Conservation (phyloP, 2,329 filamentous ascomycete genomes). For the Paecilomyces sp. region DNA sequence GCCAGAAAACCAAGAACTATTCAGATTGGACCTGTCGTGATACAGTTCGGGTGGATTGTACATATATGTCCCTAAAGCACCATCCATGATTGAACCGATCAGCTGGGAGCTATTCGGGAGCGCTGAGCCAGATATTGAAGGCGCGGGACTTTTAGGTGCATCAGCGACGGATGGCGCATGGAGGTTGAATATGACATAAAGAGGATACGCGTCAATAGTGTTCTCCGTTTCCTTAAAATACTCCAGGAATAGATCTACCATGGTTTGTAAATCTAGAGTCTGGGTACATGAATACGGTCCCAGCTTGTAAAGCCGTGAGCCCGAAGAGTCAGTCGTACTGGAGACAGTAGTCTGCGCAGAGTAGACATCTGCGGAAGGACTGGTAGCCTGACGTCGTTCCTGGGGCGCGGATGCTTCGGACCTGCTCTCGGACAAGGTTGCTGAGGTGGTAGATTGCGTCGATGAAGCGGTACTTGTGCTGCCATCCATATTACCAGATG, state of each 20-base stretch:
- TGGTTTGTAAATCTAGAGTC: constrained; percentile 42
- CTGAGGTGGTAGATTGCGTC: neutral
- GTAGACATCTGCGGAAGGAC: neutral
- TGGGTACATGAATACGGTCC: constrained; percentile 52
- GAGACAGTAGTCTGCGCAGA: neutral
- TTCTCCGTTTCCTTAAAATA: constrained; percentile 49
- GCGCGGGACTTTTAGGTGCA: constrained; percentile 35
- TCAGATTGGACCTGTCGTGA: constrained; percentile 49
- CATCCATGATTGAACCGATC: constrained; percentile 42
- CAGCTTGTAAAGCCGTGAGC: constrained; percentile 35
- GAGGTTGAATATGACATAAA: constrained; percentile 51
- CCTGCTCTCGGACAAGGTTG: neutral
- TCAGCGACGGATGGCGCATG: constrained; percentile 46
- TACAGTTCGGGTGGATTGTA: constrained; percentile 48
- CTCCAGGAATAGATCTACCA: constrained; percentile 45
- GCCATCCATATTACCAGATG: constrained; percentile 9
- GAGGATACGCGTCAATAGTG: constrained; percentile 47
- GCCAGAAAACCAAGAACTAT: constrained; percentile 50
- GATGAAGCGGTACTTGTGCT: neutral
- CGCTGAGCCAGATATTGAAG: constrained; percentile 29
- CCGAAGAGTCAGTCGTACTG: constrained; percentile 10
- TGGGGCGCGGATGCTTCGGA: neutral
- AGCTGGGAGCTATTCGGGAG: constrained; percentile 40
- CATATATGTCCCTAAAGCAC: constrained; percentile 42
- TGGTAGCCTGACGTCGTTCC: neutral